Conservation (phyloP, 345 rosid species). For the Luvunga scandens region DNA sequence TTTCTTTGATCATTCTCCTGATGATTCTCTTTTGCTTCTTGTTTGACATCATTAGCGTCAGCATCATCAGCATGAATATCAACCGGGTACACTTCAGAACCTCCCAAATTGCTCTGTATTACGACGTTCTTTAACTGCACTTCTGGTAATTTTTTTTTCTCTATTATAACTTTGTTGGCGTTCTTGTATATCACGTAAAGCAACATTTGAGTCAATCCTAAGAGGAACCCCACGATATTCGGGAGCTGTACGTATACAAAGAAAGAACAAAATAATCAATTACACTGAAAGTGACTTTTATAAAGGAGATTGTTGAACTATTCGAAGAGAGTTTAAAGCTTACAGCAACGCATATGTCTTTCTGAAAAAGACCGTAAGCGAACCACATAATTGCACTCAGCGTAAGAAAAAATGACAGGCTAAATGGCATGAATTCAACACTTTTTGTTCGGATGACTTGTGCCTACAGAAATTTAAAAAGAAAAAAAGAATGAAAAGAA, state of each 20-base stretch:
- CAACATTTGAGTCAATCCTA: conserved; percentile 75
- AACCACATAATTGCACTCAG: conserved; percentile 83
- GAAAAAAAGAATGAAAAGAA: no score
- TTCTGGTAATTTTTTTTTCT: conserved; percentile 28
- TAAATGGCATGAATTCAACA: conserved; percentile 93
- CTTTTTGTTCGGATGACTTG: conserved; percentile 73
- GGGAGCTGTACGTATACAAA: conserved; percentile 49
- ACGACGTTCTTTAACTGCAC: conserved; percentile 26
- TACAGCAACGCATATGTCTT: conserved; percentile 76
- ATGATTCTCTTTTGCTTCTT: not conserved
- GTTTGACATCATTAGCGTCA: not conserved
- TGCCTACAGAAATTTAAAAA: conserved; percentile 33
- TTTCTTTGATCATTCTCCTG: not conserved
- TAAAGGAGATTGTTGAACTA: not conserved
- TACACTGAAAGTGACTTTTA: not conserved
- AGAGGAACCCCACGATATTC: conserved; percentile 61
- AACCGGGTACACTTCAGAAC: conserved; percentile 30
- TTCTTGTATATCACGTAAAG: conserved; percentile 56
- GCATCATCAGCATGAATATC: not conserved
- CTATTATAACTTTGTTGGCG: conserved; percentile 18
- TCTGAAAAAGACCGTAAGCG: conserved; percentile 56
- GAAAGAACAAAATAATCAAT: not conserved
- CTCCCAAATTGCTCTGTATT: conserved; percentile 16
- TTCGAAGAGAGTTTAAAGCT: conserved; percentile 20
- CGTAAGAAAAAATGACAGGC: conserved; percentile 76